Evolutionary conservation across 2,329 filamentous ascomycete genomes (phyloP).

Genomic region (Rachicladosporium sp.): DNA sequence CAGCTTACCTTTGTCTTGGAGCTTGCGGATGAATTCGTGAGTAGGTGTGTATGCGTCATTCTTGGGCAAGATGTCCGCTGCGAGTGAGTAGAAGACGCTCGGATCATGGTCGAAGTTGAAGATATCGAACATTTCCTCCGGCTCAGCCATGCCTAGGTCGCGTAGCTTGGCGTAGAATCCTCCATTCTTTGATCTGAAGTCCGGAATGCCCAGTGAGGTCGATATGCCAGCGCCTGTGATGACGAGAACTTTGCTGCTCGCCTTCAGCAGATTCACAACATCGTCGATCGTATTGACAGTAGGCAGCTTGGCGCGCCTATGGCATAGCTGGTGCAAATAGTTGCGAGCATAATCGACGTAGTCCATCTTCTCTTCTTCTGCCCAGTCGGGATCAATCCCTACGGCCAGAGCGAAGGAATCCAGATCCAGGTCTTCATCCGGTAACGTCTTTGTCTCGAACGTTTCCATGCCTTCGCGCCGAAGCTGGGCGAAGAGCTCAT

Average conservation of each 20-base stretch:
- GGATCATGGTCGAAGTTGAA: slow-evolving; percentile 76
- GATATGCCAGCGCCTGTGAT: slow-evolving; percentile 94
- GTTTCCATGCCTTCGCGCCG: too few relatives aligned
- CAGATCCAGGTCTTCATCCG: too few relatives aligned
- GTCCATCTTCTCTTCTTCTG: too few relatives aligned
- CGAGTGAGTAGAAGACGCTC: slow-evolving; percentile 75
- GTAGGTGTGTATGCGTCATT: slow-evolving; percentile 77
- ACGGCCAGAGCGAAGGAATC: too few relatives aligned
- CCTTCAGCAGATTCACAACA: slow-evolving; percentile 63
- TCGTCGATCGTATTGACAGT: slow-evolving; percentile 81
- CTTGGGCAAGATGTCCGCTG: slow-evolving; percentile 76
- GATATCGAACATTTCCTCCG: slow-evolving; percentile 94
- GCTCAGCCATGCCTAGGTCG: slow-evolving; percentile 65
- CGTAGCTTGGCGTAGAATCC: slow-evolving; percentile 80
- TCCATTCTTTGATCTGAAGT: slow-evolving; percentile 87
- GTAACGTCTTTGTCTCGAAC: too few relatives aligned
- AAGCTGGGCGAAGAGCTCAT: too few relatives aligned
- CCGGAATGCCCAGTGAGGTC: slow-evolving; percentile 89
- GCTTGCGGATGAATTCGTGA: slow-evolving; percentile 80
- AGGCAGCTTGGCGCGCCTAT: slow-evolving; percentile 55
- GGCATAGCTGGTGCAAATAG: too few relatives aligned
- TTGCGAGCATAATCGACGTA: too few relatives aligned
- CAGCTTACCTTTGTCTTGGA: slow-evolving; percentile 79
- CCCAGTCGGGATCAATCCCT: too few relatives aligned
- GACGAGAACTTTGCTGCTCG: slow-evolving; percentile 74